Evolutionary conservation across 2,329 filamentous ascomycete genomes (phyloP).

Genomic region (Arachnopeziza araneosa): DNA sequence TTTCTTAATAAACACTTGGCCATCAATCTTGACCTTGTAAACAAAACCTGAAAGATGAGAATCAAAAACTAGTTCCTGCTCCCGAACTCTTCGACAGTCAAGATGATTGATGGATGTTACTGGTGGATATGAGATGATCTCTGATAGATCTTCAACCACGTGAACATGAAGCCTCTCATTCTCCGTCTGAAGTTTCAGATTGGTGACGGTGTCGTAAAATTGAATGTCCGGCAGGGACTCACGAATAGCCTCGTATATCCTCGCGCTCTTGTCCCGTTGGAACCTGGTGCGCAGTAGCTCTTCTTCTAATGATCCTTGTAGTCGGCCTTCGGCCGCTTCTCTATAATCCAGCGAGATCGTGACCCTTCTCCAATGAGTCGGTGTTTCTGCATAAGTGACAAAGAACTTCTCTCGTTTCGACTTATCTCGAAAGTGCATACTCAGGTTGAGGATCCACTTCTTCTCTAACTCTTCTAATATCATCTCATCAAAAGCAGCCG

Average conservation of each 20-base stretch:
- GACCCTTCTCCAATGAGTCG: constrained; percentile 76
- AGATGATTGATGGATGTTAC: constrained; percentile 70
- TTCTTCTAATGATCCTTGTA: constrained; percentile 85
- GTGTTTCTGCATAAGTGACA: constrained; percentile 81
- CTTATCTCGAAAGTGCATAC: constrained; percentile 95
- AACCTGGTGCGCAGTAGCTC: constrained; percentile 73
- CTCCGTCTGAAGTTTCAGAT: constrained; percentile 85
- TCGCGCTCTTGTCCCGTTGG: constrained; percentile 86
- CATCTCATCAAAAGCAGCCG: constrained; percentile 48
- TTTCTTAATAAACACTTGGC: constrained; percentile 80
- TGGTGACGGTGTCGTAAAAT: constrained; percentile 94
- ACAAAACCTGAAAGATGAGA: constrained; percentile 96
- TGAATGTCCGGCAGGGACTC: constrained; percentile 90
- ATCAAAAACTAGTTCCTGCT: constrained; percentile 76
- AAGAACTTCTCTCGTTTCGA: constrained; percentile 97
- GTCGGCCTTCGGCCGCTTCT: constrained; percentile 68
- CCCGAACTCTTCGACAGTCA: constrained; percentile 56
- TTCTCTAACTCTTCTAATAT: constrained; percentile 78
- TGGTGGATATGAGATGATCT: constrained; percentile 83
- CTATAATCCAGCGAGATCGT: constrained; percentile 94
- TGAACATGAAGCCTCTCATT: constrained; percentile 89
- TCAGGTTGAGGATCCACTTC: constrained; percentile 93
- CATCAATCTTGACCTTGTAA: constrained; percentile 76
- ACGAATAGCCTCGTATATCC: constrained; percentile 91
- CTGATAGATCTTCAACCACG: constrained; percentile 86